A percentile compares a stretch with the other conserved stretches of the same genome.
These are phyloP conservation scores for Teratosphaeria viscida DNA, from an alignment of 2,329 filamentous ascomycete species.

Conservation along the genomic window DNA sequence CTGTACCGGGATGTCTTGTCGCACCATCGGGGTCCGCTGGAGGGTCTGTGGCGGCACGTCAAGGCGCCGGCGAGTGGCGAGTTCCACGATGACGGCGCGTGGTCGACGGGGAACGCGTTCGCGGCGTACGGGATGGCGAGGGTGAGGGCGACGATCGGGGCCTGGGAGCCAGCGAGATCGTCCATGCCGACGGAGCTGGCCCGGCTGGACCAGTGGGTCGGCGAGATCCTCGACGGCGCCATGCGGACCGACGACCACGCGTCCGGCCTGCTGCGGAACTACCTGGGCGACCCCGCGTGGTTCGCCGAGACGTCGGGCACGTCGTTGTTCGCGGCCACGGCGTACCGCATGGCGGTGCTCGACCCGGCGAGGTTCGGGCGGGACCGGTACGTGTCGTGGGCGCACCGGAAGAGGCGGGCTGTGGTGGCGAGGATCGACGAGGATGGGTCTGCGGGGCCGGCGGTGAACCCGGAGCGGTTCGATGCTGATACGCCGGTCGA, in stretches of 20 bases:
- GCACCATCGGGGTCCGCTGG: constrained; percentile 12
- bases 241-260: constrained; percentile 26
- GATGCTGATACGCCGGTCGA: constrained; percentile 22
- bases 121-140: constrained; percentile 38
- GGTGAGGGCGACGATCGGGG: constrained; percentile 35
- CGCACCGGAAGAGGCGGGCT: constrained; percentile 29
- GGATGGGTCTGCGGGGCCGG: constrained; percentile 30
- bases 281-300: constrained; percentile 35
- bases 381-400: constrained; percentile 32
- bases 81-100: constrained; percentile 29
- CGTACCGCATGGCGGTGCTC: constrained; percentile 37
- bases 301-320: constrained; percentile 42
- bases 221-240: constrained; percentile 28
- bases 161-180: constrained; percentile 19
- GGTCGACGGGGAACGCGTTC: constrained; percentile 42
- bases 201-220: constrained; percentile 24
- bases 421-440: constrained; percentile 27
- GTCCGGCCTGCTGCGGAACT: constrained; percentile 36
- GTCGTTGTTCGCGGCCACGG: constrained; percentile 33
- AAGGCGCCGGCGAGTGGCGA: constrained; percentile 21
- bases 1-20: constrained; percentile 33
- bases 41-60: constrained; percentile 38
- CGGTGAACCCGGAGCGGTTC: constrained; percentile 34
- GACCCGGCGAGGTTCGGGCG: constrained; percentile 27
- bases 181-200: constrained; percentile 13